Conservation (phyloP, 148 eudicot genomes). For the Rhododendron kiyosumense region DNA sequence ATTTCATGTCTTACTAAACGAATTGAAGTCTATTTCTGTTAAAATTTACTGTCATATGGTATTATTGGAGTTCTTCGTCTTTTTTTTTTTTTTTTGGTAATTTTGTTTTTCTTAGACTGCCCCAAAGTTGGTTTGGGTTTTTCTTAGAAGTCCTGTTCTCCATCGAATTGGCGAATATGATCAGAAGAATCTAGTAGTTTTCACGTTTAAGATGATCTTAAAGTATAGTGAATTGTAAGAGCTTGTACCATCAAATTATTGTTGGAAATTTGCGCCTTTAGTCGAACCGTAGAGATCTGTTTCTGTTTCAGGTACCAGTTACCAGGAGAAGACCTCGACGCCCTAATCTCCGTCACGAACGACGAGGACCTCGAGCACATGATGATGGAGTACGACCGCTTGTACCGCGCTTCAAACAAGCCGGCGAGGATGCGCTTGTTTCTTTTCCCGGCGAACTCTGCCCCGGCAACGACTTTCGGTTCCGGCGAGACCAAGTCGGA, state of each 20-base stretch:
- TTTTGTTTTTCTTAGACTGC: too few species aligned
- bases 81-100: too few species aligned
- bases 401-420: slow-evolving; percentile 30
- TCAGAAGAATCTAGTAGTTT: neutral
- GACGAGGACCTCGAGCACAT: slow-evolving; percentile 68
- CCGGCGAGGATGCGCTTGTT: slow-evolving; percentile 54
- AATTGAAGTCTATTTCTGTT: neutral
- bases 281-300: neutral
- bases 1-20: neutral
- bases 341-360: slow-evolving; percentile 58
- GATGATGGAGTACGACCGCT: slow-evolving; percentile 65
- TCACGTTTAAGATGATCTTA: neutral
- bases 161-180: neutral
- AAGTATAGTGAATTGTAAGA: neutral
- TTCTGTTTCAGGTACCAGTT: slow-evolving; percentile 51
- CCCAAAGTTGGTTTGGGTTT: too few species aligned
- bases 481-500: slow-evolving; percentile 27
- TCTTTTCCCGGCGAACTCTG: slow-evolving; percentile 24
- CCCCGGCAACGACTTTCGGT: slow-evolving; percentile 15
- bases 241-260: neutral
- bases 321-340: slow-evolving; percentile 71
- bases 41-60: neutral
- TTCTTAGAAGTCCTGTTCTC: too few species aligned
- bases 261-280: neutral
- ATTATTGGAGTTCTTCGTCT: too few species aligned